Base-by-base conservation (phyloP, 768 basidiomycete species). In the Lentinus tigrinus region DNA sequence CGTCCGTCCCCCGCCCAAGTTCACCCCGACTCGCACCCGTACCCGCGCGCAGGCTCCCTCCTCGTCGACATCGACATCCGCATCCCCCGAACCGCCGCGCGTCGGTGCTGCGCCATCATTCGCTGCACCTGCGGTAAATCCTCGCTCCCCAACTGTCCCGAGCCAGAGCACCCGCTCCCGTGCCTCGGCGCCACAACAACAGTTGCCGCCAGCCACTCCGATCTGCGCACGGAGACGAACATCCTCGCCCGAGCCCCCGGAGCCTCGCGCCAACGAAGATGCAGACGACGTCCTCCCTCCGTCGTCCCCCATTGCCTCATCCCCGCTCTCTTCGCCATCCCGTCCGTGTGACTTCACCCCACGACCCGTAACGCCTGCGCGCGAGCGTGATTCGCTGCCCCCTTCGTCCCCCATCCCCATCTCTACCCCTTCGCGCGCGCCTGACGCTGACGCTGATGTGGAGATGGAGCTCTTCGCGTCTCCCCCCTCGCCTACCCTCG, bases 401-500 rank as follows among this genome's bases (percentile, higher is more conserved):
- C n/a, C 54, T 17, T 53, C 58, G 21, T 59, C 58, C 0, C 58
- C 52, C 4, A 56, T 60, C 21, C 37, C 59, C 6, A 48, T 60
- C n/a, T 53, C 58, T 23, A 42, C 58, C 4, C 58, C 53, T 14
- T 31, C n/a, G 23, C 23, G 47, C 24, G 27, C 31, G 10, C 7
- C 23, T 8, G 21, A 47, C 2, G 13, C 11, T 0, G 58, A 48
- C 9, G 24, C 13, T 11, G 52, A 43, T 9, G 3, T 54, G 47
- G 47, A 37, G 0, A 46, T 55, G 7, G 59, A 52, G 9, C 31
- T 56, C 26, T 21, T 44, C 38, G 54, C 59, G 4, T 60, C 59
- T 1, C 59, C 59, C 10, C 59, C 59, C 16, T 60, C 59, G 17
- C 59, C 59, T 3, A 60, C 58, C 1, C 34, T 56, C 37, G 59